Evolutionary conservation across 2,329 filamentous ascomycete species (phyloP), one percentile per base, ranked within the genome.

Genomic region (Dothideomycetes sp.): DNA sequence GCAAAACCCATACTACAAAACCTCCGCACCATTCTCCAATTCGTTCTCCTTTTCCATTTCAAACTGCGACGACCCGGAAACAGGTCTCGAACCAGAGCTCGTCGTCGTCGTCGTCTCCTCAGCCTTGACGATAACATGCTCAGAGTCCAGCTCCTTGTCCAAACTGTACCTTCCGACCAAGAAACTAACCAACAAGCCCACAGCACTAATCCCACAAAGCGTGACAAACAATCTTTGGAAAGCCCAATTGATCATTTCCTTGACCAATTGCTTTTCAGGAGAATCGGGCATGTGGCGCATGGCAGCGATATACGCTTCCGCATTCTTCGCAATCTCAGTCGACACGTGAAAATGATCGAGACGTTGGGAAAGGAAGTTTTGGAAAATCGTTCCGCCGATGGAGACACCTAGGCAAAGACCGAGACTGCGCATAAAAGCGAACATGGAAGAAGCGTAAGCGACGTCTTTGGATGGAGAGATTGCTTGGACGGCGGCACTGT

Each of bases 391-490:
- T 1, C 58, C 59, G 0, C 64, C 61, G 17, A 74, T 62, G 0
- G 66, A 57, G 1, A 67, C 59, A 7, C 68, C 70, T 53, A 70
- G 65, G 3, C 66, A 62, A n/a, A 57, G 51, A 3, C 70, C 71
- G 22, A 74, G 64, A 39, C 54, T 63, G 25, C 69, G 62, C 43
- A 69, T 51, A 43, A 74, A 74, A 0, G 57, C 51, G 57, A 62
- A 70, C 30, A 64, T 62, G 2, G 54, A 59, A 3, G 64, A 64
- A 0, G 63, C 61, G 1, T 57, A 41, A 1, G 63, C 61, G 0
- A 54, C 52, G 36, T 70, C 63, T 7, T 67, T 64, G 1, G 50
- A 29, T 1, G 67, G 46, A 0, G 53, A 37, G 13, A 41, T 34
- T 1, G 66, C 68, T 48, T 65, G 61, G 12, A 68, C 56, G 0